Evolutionary conservation across 495 filamentous ascomycete genomes (phyloP).

Genomic region (Penicillium soppii): DNA sequence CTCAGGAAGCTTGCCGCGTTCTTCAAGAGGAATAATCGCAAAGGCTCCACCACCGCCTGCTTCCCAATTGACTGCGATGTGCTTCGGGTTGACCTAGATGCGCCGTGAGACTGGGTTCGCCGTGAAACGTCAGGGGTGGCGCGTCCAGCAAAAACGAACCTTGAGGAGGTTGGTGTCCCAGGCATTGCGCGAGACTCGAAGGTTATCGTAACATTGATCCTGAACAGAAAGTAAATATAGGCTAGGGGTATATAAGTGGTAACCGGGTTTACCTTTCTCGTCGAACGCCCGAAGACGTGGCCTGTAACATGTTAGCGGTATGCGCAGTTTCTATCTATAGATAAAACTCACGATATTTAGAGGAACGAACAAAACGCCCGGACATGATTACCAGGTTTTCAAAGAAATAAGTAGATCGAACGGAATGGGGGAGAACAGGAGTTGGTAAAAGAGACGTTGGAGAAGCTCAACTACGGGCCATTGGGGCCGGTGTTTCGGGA

Average conservation of each 20-base stretch:
- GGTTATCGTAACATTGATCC: conserved; percentile 96
- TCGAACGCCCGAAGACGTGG: conserved; percentile 94
- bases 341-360: conserved; percentile 86
- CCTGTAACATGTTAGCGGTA: conserved; percentile 55
- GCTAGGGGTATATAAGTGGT: not conserved
- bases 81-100: conserved; percentile 84
- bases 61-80: conserved; percentile 98
- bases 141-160: conserved; percentile 48
- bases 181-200: conserved; percentile 91
- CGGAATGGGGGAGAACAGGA: conserved; percentile 14
- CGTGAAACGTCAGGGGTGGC: conserved; percentile 30
- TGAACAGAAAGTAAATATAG: conserved; percentile 28
- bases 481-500: conserved; percentile 30
- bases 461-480: conserved; percentile 22
- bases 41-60: conserved; percentile 95
- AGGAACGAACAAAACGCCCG: conserved; percentile 95
- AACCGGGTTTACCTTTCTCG: conserved; percentile 69
- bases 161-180: conserved; percentile 99
- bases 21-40: conserved; percentile 88
- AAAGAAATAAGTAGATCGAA: conserved; percentile 9
- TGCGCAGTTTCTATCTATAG: conserved; percentile 9
- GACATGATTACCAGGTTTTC: conserved; percentile 60
- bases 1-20: conserved; percentile 86
- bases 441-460: conserved; percentile 20
- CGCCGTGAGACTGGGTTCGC: conserved; percentile 22